Conservation (phyloP, 768 basidiomycete genomes). For the Pleurotus sapidus region DNA sequence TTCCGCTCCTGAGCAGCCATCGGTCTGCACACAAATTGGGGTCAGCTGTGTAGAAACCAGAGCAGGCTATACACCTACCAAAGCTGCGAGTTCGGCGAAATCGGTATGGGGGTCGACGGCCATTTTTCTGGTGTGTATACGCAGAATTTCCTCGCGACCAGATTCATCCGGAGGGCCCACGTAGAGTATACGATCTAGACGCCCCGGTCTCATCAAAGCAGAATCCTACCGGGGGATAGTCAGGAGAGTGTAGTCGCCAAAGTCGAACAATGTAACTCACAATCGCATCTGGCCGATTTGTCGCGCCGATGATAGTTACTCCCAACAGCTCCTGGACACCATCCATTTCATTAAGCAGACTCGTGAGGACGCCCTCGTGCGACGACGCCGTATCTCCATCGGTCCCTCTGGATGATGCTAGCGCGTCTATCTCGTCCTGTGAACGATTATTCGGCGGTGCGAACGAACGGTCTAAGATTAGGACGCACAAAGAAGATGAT, state of each 20-base stretch:
- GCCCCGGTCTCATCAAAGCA: conserved; percentile 91
- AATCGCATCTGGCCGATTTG: conserved; percentile 92
- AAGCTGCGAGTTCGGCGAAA: conserved; percentile 58
- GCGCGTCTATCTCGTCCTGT: conserved; percentile 96
- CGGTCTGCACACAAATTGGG: conserved; percentile 51
- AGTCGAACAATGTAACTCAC: conserved; percentile 38
- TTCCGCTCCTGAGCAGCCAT: conserved; percentile 96
- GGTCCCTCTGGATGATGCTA: conserved; percentile 74
- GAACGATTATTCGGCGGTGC: neutral
- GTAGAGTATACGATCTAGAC: conserved; percentile 91
- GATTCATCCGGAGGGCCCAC: conserved; percentile 86
- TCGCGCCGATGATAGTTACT: conserved; percentile 95
- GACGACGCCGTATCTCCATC: conserved; percentile 52
- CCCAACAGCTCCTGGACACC: conserved; percentile 93
- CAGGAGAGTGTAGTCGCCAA: neutral
- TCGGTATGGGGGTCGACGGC: conserved; percentile 71
- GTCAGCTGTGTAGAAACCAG: neutral
- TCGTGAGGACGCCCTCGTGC: conserved; percentile 90
- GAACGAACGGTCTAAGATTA: neutral
- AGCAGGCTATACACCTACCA: conserved; percentile 44
- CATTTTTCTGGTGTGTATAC: conserved; percentile 78
- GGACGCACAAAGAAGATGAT: conserved; percentile 91
- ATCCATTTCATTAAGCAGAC: conserved; percentile 96
- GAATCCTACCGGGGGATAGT: conserved; percentile 60
- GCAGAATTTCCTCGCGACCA: conserved; percentile 83